Conservation (phyloP, 108 stramenopile species). For the Nitzschia inconspicua region DNA sequence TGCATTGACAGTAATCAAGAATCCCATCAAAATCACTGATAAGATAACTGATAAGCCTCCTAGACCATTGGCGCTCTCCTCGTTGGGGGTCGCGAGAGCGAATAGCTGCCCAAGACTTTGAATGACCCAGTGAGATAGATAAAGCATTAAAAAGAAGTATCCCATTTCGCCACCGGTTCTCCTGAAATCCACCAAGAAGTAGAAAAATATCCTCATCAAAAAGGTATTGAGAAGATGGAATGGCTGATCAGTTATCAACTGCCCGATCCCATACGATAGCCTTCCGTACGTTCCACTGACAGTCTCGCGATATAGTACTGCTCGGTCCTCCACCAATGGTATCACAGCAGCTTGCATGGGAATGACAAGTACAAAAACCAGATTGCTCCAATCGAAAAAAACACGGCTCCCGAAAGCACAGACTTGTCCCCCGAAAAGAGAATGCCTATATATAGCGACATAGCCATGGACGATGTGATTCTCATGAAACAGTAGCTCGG, state of each 20-base stretch:
- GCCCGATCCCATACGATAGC: conserved; percentile 34
- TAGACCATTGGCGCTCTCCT: not conserved
- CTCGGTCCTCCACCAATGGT: conserved; percentile 39
- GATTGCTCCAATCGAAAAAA: too few relatives aligned
- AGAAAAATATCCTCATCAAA: not conserved
- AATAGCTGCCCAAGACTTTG: conserved; percentile 38
- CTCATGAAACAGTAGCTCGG: too few relatives aligned
- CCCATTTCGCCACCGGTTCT: not conserved
- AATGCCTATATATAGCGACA: too few relatives aligned
- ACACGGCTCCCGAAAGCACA: too few relatives aligned
- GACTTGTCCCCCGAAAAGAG: too few relatives aligned
- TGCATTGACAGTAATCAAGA: not conserved
- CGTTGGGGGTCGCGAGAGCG: conserved; percentile 40
- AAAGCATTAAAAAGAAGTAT: conserved; percentile 40
- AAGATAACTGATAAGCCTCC: not conserved
- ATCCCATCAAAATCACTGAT: not conserved
- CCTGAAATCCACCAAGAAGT: not conserved
- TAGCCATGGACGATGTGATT: too few relatives aligned
- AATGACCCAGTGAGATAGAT: conserved; percentile 36
- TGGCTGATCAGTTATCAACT: not conserved
- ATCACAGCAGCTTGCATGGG: conserved; percentile 45
- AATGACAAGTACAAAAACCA: too few relatives aligned
- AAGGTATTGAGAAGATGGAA: not conserved
- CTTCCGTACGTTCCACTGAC: conserved; percentile 35
- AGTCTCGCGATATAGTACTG: conserved; percentile 43